Conservation (phyloP, 139 green algal genomes). For the Tetradesmus lagerheimii region DNA sequence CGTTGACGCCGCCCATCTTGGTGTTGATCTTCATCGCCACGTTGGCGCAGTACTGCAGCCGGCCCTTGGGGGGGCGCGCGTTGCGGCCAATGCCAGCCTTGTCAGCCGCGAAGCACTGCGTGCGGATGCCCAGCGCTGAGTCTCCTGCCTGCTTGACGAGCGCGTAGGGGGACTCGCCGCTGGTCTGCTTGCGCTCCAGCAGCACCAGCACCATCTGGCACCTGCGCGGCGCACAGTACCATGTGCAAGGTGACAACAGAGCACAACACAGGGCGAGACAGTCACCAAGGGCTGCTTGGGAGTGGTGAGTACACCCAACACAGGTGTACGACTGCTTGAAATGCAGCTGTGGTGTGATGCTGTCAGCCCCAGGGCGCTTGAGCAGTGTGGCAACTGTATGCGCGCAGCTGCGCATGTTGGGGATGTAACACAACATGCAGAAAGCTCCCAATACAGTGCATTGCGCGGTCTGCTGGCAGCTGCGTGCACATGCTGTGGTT, state of each 20-base stretch:
- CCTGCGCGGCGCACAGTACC: background rate
- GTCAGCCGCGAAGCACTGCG: slow-evolving; percentile 74
- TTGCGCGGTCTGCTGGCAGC: too few species aligned
- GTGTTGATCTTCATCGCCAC: slow-evolving; percentile 53
- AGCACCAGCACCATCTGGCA: slow-evolving; percentile 53
- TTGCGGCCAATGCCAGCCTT: slow-evolving; percentile 70
- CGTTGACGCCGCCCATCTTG: slow-evolving; percentile 74
- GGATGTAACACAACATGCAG: too few species aligned
- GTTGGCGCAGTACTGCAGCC: slow-evolving; percentile 79
- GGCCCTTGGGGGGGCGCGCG: slow-evolving; percentile 39
- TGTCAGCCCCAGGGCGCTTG: too few species aligned
- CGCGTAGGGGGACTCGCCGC: slow-evolving; percentile 55
- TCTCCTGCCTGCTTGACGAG: slow-evolving; percentile 76
- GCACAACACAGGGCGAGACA: background rate
- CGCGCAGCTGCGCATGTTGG: too few species aligned
- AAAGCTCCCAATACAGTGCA: too few species aligned
- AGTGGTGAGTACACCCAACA: too few species aligned
- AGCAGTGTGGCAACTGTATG: too few species aligned
- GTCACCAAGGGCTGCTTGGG: too few species aligned
- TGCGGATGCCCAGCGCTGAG: slow-evolving; percentile 60
- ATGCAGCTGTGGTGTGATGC: too few species aligned
- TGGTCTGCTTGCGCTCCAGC: slow-evolving; percentile 33
- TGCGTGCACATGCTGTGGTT: too few species aligned
- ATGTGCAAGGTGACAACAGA: background rate
- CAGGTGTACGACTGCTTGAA: too few species aligned